Conservation (phyloP, 2,329 filamentous ascomycete species). For the Colletotrichum musicola region DNA sequence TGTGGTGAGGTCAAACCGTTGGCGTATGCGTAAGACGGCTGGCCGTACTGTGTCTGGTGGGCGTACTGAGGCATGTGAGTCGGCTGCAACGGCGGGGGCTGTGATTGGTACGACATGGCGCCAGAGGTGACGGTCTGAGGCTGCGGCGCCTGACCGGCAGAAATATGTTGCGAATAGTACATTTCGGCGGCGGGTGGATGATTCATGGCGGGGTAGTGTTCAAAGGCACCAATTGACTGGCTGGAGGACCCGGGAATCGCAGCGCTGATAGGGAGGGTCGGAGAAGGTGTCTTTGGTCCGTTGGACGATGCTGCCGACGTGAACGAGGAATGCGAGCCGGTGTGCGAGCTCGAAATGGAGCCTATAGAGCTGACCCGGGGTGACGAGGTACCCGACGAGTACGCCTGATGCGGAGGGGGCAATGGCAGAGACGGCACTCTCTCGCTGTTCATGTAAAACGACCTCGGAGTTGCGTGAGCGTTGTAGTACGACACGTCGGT, state of each 20-base stretch:
- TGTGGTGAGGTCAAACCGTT: slow-evolving; percentile 87
- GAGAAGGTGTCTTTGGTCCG: slow-evolving; percentile 83
- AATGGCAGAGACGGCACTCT: slow-evolving; percentile 79
- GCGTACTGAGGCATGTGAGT: slow-evolving; percentile 75
- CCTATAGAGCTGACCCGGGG: slow-evolving; percentile 83
- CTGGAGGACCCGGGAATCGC: slow-evolving; percentile 55
- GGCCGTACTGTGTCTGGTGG: slow-evolving; percentile 70
- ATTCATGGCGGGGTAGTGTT: slow-evolving; percentile 78
- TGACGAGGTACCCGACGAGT: slow-evolving; percentile 79
- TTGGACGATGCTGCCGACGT: slow-evolving; percentile 68
- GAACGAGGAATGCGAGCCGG: slow-evolving; percentile 67
- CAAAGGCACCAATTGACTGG: slow-evolving; percentile 55
- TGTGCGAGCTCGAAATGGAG: slow-evolving; percentile 64
- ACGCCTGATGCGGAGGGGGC: slow-evolving; percentile 76
- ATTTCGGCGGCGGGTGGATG: slow-evolving; percentile 79
- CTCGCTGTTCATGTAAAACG: slow-evolving; percentile 76
- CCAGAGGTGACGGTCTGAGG: slow-evolving; percentile 83
- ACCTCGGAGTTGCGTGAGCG: slow-evolving; percentile 73
- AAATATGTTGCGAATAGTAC: slow-evolving; percentile 87
- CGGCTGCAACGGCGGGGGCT: slow-evolving; percentile 81
- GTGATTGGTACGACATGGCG: slow-evolving; percentile 81
- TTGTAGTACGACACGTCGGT: slow-evolving; percentile 79
- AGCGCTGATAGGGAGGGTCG: slow-evolving; percentile 69
- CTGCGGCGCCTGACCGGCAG: slow-evolving; percentile 79
- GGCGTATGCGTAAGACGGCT: slow-evolving; percentile 74